Conservation (phyloP, 495 filamentous ascomycete genomes). For the Podospora tetraspora region DNA sequence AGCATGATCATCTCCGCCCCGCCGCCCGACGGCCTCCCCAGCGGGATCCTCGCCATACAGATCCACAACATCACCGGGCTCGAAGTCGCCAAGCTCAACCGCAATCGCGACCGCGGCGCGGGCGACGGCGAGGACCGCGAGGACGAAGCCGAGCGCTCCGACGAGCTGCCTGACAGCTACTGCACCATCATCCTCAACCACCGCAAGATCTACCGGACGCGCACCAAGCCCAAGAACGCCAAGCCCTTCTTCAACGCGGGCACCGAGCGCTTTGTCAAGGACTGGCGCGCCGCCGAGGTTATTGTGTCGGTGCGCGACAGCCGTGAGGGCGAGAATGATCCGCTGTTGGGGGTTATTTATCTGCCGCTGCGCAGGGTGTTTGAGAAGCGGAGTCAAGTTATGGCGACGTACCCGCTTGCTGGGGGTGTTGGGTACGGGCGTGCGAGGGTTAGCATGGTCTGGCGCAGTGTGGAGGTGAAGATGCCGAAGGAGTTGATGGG, state of each 20-base stretch:
- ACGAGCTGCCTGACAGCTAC: slow-evolving; percentile 60
- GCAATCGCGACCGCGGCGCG: slow-evolving; percentile 27
- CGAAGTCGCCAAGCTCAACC: slow-evolving; percentile 50
- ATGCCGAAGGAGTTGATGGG: slow-evolving; percentile 51
- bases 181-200: slow-evolving; percentile 68
- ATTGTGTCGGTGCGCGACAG: slow-evolving; percentile 61
- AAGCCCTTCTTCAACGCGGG: slow-evolving; percentile 76
- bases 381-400: slow-evolving; percentile 51
- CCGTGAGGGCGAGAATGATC: slow-evolving; percentile 59
- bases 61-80: slow-evolving; percentile 70
- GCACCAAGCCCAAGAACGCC: slow-evolving; percentile 70
- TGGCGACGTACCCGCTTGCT: slow-evolving; percentile 54
- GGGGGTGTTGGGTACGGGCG: slow-evolving; percentile 68
- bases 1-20: slow-evolving; percentile 54
- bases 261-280: slow-evolving; percentile 64
- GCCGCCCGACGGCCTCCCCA: slow-evolving; percentile 51
- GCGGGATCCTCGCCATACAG: slow-evolving; percentile 61
- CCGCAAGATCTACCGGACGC: slow-evolving; percentile 61
- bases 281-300: slow-evolving; percentile 60
- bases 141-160: slow-evolving; percentile 55
- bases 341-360: slow-evolving; percentile 62
- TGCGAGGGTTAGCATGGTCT: slow-evolving; percentile 60
- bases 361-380: slow-evolving; percentile 56
- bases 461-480: slow-evolving; percentile 59
- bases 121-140: slow-evolving; percentile 40